Percentiles rank a stretch among this genome's conserved stretches.
Evolutionary conservation across 257 asterid genomes (phyloP).

Genomic region (Jaltomata sinuosa): DNA sequence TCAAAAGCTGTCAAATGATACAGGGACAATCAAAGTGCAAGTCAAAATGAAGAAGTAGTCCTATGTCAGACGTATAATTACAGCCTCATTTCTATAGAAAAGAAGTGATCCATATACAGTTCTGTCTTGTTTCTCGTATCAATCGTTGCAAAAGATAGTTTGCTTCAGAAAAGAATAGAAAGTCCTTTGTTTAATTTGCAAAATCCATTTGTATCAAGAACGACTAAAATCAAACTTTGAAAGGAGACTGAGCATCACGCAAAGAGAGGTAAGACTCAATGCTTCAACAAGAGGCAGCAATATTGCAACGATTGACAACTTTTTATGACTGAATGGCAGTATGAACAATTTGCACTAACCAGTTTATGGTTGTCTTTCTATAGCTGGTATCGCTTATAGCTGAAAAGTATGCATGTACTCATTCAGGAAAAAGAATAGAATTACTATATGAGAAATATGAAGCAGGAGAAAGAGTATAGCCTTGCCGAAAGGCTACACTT

Average conservation of each 20-base stretch:
- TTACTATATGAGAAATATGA: not conserved
- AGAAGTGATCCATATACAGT: not conserved
- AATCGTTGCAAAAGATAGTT: not conserved
- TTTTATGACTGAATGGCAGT: not conserved
- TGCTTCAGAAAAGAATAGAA: not conserved
- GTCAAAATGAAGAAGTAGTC: not conserved
- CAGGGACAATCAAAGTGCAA: conserved; percentile 1
- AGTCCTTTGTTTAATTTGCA: not conserved
- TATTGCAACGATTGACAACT: not conserved
- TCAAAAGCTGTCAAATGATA: conserved; percentile 66
- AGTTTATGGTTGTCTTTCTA: not conserved
- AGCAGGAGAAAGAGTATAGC: not conserved
- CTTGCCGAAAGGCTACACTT: not conserved
- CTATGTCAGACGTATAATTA: not conserved
- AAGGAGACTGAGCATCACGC: not conserved
- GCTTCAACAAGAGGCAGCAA: not conserved
- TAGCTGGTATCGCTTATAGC: not conserved
- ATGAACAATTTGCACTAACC: not conserved
- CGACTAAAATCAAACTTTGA: not conserved
- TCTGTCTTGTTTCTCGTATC: not conserved
- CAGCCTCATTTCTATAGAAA: not conserved
- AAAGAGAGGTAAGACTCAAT: not conserved
- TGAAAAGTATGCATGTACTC: not conserved
- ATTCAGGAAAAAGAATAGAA: not conserved
- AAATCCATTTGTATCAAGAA: not conserved